A percentile compares a stretch with the other conserved stretches of the same genome.
Conservation (phyloP, 805 yeast species). For the Clavispora santaluciae region DNA sequence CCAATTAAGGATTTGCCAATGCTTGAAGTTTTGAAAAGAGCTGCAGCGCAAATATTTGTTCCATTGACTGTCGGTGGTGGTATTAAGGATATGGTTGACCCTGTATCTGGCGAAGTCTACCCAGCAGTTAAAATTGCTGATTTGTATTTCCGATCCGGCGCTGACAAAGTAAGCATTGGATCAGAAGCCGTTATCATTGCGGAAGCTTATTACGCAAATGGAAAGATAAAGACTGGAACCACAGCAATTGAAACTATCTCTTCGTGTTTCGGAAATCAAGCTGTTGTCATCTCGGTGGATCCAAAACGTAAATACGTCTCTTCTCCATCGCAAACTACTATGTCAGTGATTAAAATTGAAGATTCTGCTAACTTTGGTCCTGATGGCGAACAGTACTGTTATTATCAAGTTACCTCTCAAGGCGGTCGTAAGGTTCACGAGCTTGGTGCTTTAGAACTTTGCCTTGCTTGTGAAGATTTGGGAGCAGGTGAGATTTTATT, state of each 20-base stretch:
- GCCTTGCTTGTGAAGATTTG: conserved; percentile 79
- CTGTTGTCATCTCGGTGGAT: conserved; percentile 97
- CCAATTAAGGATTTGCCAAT: conserved; percentile 93
- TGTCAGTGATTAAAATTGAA: conserved; percentile 58
- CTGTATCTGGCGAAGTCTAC: conserved; percentile 63
- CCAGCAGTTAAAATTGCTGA: conserved; percentile 91
- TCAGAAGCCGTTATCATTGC: conserved; percentile 94
- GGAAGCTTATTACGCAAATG: conserved; percentile 64
- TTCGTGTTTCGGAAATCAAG: conserved; percentile 89
- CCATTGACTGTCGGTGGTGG: conserved; percentile 99
- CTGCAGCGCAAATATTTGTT: conserved; percentile 90
- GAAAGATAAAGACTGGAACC: conserved; percentile 57
- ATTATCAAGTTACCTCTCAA: conserved; percentile 93
- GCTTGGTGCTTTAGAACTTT: conserved; percentile 86
- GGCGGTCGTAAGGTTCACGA: conserved; percentile 91
- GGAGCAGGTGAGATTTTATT: conserved; percentile 96
- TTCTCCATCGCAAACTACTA: conserved; percentile 54
- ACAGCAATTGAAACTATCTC: conserved; percentile 94
- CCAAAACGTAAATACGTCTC: conserved; percentile 83
- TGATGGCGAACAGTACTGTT: conserved; percentile 82
- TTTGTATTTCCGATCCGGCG: conserved; percentile 91
- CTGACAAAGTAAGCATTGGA: conserved; percentile 98
- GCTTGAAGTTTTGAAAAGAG: conserved; percentile 77
- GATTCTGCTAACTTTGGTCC: conserved; percentile 59
- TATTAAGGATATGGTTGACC: conserved; percentile 83